Evolutionary conservation across 495 filamentous ascomycete species (phyloP), one percentile per base, ranked within the genome.

Genomic region (Neurospora sp.): DNA sequence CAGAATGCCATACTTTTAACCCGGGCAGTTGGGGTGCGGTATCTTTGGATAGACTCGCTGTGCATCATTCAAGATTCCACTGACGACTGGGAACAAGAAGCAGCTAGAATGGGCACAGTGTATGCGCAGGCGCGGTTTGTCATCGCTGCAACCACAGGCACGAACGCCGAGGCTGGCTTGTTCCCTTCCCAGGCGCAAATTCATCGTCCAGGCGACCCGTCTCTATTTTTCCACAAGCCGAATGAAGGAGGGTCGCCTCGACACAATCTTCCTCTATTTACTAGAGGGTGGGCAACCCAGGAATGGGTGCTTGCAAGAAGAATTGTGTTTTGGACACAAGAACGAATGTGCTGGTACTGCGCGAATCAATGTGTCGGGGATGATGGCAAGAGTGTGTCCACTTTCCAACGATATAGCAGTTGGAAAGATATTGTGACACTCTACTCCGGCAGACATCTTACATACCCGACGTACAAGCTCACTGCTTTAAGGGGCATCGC

Each of bases 281-380:
- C 45, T 0, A 22, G 20, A 53, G 45, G 45, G 9, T 53, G 20
- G 45, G 45, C 45, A 2, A 6, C 4, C 2, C 45, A 53, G 0
- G 45, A 53, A 27, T 53, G 45, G 9, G 45, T 27, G 2, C 45
- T 53, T 7, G 20, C 45, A 53, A 53, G 20, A 14, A 27, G 45
- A 3, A 27, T 14, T 6, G 45, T 53, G 9, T 53, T 53, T 6
- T 53, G 45, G 45, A 53, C 45, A 3, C 0, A 14, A 1, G 45
- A 12, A 1, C 9, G 45, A 1, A 27, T 53, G 45, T 5, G 0
- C 1, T 53, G 45, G 45, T 1, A 1, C 9, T 53, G 45, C 4
- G 3, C 3, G n/a, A 0, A 0, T 1, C 0, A 0, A 9, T 9
- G 18, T 3, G 18, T 0, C 0, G 6, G 5, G 16, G 42, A 45